A percentile compares a stretch with the other conserved stretches of the same genome.
These are phyloP conservation scores for Fraxinus anomala DNA, from an alignment of 257 asterid species.

Conservation along the genomic window DNA sequence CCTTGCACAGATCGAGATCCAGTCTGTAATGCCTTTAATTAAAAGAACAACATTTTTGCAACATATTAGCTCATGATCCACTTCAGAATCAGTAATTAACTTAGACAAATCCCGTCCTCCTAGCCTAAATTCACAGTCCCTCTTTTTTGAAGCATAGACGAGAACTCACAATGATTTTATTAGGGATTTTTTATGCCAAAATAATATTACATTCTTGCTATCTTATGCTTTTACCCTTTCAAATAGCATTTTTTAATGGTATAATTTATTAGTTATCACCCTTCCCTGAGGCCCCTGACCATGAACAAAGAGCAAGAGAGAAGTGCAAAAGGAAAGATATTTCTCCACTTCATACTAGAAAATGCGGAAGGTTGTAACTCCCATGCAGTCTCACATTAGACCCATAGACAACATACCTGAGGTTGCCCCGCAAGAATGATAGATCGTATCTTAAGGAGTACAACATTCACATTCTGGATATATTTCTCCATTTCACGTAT, in stretches of 20 bases:
- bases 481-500: slow-evolving; percentile 82
- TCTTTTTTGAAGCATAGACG: neutral
- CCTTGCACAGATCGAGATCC: neutral
- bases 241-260: neutral
- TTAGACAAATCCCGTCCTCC: neutral
- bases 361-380: neutral
- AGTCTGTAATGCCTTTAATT: neutral
- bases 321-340: neutral
- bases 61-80: neutral
- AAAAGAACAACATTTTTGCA: neutral
- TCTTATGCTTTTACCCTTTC: neutral
- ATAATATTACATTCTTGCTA: neutral
- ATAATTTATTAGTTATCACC: neutral
- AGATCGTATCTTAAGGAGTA: slow-evolving; percentile 80
- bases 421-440: slow-evolving; percentile 89
- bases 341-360: neutral
- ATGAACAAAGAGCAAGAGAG: neutral
- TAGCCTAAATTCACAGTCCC: neutral
- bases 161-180: neutral
- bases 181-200: neutral
- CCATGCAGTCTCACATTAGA: neutral
- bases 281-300: neutral
- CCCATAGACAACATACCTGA: slow-evolving; percentile 52
- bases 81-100: neutral
- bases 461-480: slow-evolving; percentile 78